Base-by-base conservation (phyloP, 352 stramenopile genomes). In the Globisporangium radiosum region DNA sequence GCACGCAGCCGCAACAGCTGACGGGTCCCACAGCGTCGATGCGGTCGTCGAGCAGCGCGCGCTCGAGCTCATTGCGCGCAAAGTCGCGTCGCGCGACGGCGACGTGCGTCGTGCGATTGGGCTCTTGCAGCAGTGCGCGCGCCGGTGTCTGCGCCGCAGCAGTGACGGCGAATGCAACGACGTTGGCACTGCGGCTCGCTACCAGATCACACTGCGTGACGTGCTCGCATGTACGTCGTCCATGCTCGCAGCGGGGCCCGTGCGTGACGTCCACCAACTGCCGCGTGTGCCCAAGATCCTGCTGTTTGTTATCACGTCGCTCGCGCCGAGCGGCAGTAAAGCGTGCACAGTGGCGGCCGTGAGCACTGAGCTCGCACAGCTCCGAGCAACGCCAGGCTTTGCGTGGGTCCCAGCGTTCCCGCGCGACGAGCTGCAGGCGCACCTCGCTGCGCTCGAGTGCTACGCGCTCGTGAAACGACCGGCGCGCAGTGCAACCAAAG, bases 251-350 rank as follows among this genome's bases (percentile, higher is more conserved):
- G 74, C 75, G 9, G 67, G 71, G 2, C 50, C 71, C 37, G 61
- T 71, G 42, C 74, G 80, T 63, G 70, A 90, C 49, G 81, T 88
- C 43, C 69, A 79, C 56, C 78, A 84, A 44, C 63, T 88, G 1
- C 78, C 81, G n/a, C 65, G 81, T 33, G 63, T 81, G 64, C 76
- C 81, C 10, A 90, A 88, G 61, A 50, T 90, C 37, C 53, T 90
- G 59, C 67, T 90, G 44, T 87, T 78, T 57, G 70, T 72, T n/a
- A 75, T 90, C 62, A 86, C 81, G 9, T 51, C 65, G 4, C 68
- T 88, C n/a, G 69, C 80, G 1, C 70, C 74, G 1, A 70, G 74
- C 40, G 72, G 70, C 52, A 54, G 37, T 43, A 66, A 61, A 42
- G 59, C 65, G 5, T 75, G 69, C 52, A 66, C 81, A 60, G 71